phyloP scores from a whole-genome alignment of 148 eudicot genomes.

The Dysphania ambrosioides region DNA sequence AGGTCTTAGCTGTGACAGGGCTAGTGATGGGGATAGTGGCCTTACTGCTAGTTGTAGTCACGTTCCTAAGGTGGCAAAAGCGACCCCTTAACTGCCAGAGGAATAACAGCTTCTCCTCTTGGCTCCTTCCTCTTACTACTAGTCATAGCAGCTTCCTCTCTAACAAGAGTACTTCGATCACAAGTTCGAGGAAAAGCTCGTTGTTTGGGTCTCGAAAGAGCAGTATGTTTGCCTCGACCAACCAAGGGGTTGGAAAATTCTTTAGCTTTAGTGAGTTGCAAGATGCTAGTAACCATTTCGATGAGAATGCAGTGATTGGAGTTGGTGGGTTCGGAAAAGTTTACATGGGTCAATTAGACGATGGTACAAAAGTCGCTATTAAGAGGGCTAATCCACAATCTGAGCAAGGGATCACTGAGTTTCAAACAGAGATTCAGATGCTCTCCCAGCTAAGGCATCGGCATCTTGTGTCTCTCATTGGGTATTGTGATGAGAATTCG shows the following conservation, averaged over 20 bases:
- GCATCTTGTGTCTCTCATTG: slow-evolving; percentile 62
- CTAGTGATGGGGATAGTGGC: slow-evolving; percentile 40
- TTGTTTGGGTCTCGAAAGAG: slow-evolving; percentile 41
- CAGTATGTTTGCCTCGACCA: slow-evolving; percentile 39
- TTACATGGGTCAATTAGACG: slow-evolving; percentile 43
- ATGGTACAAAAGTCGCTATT: slow-evolving; percentile 56
- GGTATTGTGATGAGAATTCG: slow-evolving; percentile 50
- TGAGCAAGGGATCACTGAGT: slow-evolving; percentile 60
- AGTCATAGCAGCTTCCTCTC: slow-evolving; percentile 40
- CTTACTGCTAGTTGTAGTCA: slow-evolving; percentile 32
- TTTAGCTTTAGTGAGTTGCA: slow-evolving; percentile 45
- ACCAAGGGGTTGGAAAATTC: slow-evolving; percentile 46
- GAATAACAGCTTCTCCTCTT: slow-evolving; percentile 52
- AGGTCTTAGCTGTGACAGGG: slow-evolving; percentile 28
- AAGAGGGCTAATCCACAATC: slow-evolving; percentile 58
- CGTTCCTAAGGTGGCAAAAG: slow-evolving; percentile 43
- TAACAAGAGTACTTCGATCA: slow-evolving; percentile 21
- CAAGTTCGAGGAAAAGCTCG: slow-evolving; percentile 17
- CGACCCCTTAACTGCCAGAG: slow-evolving; percentile 48
- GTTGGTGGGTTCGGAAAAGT: slow-evolving; percentile 67
- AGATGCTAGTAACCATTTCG: slow-evolving; percentile 49
- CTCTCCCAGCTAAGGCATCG: slow-evolving; percentile 59
- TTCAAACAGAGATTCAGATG: slow-evolving; percentile 61
- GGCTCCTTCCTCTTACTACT: slow-evolving; percentile 57
- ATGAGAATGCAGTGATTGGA: slow-evolving; percentile 48